These are phyloP conservation scores for Meripilus lineatus DNA, from an alignment of 1,284 basidiomycete genomes.

Conservation along the genomic window DNA sequence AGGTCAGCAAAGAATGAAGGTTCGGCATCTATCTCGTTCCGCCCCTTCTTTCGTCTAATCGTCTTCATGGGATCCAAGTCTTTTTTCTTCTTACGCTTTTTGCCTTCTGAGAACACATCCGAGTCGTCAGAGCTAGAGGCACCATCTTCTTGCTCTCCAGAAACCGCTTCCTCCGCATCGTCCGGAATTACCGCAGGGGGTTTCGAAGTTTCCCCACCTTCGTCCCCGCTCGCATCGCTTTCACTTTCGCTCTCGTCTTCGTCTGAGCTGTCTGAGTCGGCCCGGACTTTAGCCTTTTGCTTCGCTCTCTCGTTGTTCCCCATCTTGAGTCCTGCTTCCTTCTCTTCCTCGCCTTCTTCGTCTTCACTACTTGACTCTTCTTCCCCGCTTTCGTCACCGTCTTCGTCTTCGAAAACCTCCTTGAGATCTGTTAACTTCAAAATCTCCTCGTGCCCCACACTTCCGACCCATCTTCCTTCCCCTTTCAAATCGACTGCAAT, in stretches of 20 bases:
- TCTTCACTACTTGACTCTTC: slow-evolving; percentile 36
- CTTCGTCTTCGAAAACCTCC: slow-evolving; percentile 56
- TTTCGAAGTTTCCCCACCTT: slow-evolving; percentile 37
- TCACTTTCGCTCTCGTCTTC: slow-evolving; percentile 24
- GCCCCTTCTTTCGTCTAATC: slow-evolving; percentile 52
- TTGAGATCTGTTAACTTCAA: slow-evolving; percentile 81
- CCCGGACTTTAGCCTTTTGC: too few species aligned
- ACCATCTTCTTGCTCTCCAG: slow-evolving; percentile 24
- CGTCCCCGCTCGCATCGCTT: slow-evolving; percentile 32
- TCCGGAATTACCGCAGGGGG: slow-evolving; percentile 26
- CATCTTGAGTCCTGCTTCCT: background rate
- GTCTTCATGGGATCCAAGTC: slow-evolving; percentile 42
- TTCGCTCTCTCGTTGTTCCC: background rate
- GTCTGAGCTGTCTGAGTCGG: too few species aligned
- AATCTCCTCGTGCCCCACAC: slow-evolving; percentile 88
- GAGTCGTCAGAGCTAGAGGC: slow-evolving; percentile 33
- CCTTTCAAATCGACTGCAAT: slow-evolving; percentile 57
- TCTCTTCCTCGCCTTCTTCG: slow-evolving; percentile 13
- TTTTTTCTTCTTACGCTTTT: slow-evolving; percentile 54
- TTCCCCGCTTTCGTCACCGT: slow-evolving; percentile 41
- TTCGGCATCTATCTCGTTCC: slow-evolving; percentile 48
- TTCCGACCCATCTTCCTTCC: slow-evolving; percentile 80
- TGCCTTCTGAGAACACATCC: slow-evolving; percentile 35
- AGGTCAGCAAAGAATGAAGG: slow-evolving; percentile 70
- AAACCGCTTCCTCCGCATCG: slow-evolving; percentile 28